Conservation (phyloP, 2,329 filamentous ascomycete genomes). For the Clarireedia monteithiana region DNA sequence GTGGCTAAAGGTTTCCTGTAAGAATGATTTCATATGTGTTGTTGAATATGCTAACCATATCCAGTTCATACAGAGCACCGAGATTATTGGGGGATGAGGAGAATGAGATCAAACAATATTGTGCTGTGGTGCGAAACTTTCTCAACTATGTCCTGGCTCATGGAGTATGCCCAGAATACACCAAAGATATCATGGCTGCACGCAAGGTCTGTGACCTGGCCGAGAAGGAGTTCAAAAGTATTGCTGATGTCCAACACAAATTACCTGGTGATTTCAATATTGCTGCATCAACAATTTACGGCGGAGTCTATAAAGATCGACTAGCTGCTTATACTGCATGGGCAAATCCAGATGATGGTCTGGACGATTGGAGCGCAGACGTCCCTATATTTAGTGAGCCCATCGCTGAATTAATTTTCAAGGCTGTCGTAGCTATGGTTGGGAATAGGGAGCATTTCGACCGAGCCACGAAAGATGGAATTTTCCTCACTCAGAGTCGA, state of each 20-base stretch:
- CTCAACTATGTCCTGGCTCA: constrained; percentile 81
- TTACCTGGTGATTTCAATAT: constrained; percentile 76
- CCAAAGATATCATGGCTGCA: constrained; percentile 57
- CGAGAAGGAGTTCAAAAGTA: constrained; percentile 55
- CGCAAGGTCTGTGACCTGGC: constrained; percentile 59
- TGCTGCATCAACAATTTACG: constrained; percentile 64
- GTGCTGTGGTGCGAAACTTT: constrained; percentile 72
- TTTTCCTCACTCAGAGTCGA: constrained; percentile 38
- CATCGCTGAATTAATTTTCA: constrained; percentile 36
- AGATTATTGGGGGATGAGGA: constrained; percentile 48
- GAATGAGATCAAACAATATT: constrained; percentile 48
- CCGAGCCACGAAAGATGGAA: constrained; percentile 25
- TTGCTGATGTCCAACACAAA: constrained; percentile 40
- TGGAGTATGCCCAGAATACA: constrained; percentile 77
- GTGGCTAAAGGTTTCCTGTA: constrained; percentile 75
- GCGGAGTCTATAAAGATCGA: constrained; percentile 33
- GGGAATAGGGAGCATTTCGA: constrained; percentile 28
- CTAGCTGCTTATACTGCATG: constrained; percentile 13
- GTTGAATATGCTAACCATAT: constrained; percentile 12
- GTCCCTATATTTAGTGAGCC: constrained; percentile 26
- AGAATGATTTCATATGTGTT: constrained; percentile 26
- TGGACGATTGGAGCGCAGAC: constrained; percentile 7
- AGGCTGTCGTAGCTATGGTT: constrained; percentile 37
- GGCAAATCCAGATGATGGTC: constrained; percentile 20
- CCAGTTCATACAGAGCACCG: constrained; percentile 48